Evolutionary conservation across 169 alveolate genomes (phyloP), one percentile per base, ranked within the genome.

Genomic region (Plasmodium reichenowi): DNA sequence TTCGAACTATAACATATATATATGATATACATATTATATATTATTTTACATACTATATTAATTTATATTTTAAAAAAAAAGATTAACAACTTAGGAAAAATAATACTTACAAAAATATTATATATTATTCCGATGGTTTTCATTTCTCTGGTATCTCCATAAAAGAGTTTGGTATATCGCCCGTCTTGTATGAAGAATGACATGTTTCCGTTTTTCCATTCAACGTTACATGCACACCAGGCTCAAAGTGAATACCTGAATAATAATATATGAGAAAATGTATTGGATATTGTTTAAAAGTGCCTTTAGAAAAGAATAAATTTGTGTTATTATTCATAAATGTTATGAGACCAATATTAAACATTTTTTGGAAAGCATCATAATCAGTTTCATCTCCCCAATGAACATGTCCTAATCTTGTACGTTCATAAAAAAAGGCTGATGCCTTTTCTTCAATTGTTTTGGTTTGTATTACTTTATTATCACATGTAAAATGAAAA

Each of bases 361-460:
- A 78, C 89, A 78, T 78, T 66, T 78, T 78, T 64, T 78, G 89
- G 59, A 78, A 78, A 20, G 78, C 73, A 15, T 78, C 76, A 78
- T 78, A 78, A 17, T 78, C 89, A 10, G 76, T 78, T 58, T 78
- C 89, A 66, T 78, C 89, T 6, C 89, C 89, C 89, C 89, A 78
- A 32, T 78, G 89, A 17, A 32, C 52, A 29, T 78, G 89, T 9
- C 89, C 89, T 15, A 70, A 20, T 70, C 89, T 78, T 48, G 89
- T 78, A 43, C 89, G 64, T 20, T 64, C 89, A 58, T 66, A 78
- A 43, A 78, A 78, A 5, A 78, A 59, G 2, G 89, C 89, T 15
- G 71, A 52, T 12, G 89, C 89, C 22, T 78, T 78, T 63, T 78
- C 67, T 13, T 78, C 29, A 64, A 78, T 47, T 0, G 89, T 78